Conservation (phyloP, 1,284 basidiomycete genomes). For the Taiwanofungus camphoratus region DNA sequence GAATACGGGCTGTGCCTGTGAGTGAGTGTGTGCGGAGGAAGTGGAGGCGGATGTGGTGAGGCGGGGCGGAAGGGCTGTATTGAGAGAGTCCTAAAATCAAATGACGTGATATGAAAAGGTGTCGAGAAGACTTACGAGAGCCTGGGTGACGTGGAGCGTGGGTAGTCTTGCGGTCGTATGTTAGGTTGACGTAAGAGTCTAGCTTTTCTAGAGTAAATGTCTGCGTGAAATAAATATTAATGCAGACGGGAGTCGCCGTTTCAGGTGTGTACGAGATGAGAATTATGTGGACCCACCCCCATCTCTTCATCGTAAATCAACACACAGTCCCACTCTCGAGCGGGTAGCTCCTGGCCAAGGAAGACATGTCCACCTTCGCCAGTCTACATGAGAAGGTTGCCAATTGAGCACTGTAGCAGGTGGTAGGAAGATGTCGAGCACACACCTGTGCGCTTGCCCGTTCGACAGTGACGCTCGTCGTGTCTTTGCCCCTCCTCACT, state of each 20-base stretch:
- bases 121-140: slow-evolving; percentile 37
- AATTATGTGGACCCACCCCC: slow-evolving; percentile 54
- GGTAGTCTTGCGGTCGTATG: slow-evolving; percentile 41
- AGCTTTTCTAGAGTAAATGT: slow-evolving; percentile 69
- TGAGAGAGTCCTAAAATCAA: neutral
- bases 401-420: slow-evolving; percentile 1
- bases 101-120: neutral
- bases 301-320: slow-evolving; percentile 70
- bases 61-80: slow-evolving; percentile 15
- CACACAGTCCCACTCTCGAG: slow-evolving; percentile 68
- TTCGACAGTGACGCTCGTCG: slow-evolving; percentile 49
- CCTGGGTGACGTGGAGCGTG: slow-evolving; percentile 31
- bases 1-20: neutral
- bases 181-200: slow-evolving; percentile 55
- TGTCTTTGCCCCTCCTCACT: slow-evolving; percentile 45
- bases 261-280: no score
- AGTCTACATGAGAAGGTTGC: slow-evolving; percentile 17
- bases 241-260: no score
- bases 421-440: neutral
- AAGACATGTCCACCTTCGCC: slow-evolving; percentile 53
- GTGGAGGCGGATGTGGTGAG: slow-evolving; percentile 17
- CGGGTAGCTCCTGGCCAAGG: slow-evolving; percentile 46
- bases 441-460: slow-evolving; percentile 56
- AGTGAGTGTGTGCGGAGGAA: slow-evolving; percentile 5
- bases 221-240: no score